Evolutionary conservation across 495 filamentous ascomycete genomes (phyloP).

Genomic region (Bryoglossum gracile): DNA sequence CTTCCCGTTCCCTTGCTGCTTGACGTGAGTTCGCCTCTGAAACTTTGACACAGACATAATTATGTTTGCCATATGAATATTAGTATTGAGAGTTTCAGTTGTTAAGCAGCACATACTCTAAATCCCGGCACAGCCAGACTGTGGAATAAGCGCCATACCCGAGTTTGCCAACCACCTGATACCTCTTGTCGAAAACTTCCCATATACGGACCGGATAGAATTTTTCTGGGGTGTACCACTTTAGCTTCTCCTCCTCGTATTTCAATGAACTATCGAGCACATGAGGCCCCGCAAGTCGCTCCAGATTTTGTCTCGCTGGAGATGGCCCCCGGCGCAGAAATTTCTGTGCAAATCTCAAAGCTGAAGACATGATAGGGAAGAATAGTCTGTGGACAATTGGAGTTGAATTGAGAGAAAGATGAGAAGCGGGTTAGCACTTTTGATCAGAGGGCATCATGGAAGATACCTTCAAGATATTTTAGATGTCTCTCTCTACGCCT

Average conservation of each 20-base stretch:
- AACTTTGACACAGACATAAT: background rate
- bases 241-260: background rate
- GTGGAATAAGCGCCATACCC: background rate
- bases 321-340: background rate
- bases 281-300: background rate
- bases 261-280: background rate
- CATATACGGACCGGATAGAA: background rate
- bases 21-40: background rate
- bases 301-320: background rate
- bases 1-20: background rate
- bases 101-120: background rate
- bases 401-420: background rate
- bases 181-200: background rate
- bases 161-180: background rate
- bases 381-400: background rate
- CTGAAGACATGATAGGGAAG: background rate
- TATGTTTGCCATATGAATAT: background rate
- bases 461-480: too few relatives aligned
- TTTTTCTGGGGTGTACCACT: background rate
- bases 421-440: background rate
- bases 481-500: background rate
- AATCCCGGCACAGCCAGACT: background rate
- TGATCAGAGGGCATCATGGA: background rate
- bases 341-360: background rate
- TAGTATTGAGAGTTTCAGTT: background rate